Percentiles rank a stretch among this genome's conserved stretches.
Evolutionary conservation across 768 basidiomycete genomes (phyloP).

Genomic region (Naganishia onofrii): DNA sequence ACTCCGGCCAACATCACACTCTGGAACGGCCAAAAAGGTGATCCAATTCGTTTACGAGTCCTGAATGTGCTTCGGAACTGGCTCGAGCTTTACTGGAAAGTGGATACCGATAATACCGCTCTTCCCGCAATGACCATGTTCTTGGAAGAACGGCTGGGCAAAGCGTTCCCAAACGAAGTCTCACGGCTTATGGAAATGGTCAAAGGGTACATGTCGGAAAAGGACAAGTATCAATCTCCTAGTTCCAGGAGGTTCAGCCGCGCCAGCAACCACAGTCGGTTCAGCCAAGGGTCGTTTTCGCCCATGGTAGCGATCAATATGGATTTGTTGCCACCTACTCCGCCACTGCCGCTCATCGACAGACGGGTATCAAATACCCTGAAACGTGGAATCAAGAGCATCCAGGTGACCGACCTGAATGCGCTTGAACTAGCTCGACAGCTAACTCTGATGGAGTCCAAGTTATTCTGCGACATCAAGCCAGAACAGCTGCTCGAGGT

Average conservation of each 20-base stretch:
- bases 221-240: slow-evolving; percentile 26
- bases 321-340: slow-evolving; percentile 58
- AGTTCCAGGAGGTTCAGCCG: slow-evolving; percentile 15
- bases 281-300: slow-evolving; percentile 24
- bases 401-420: slow-evolving; percentile 86
- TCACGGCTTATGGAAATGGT: slow-evolving; percentile 50
- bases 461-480: slow-evolving; percentile 77
- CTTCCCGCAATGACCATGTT: slow-evolving; percentile 51
- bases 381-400: slow-evolving; percentile 56
- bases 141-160: slow-evolving; percentile 41
- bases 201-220: slow-evolving; percentile 27
- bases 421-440: slow-evolving; percentile 87
- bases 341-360: slow-evolving; percentile 82
- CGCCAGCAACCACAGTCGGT: slow-evolving; percentile 19
- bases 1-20: slow-evolving; percentile 59
- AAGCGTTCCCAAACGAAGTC: slow-evolving; percentile 49
- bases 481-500: slow-evolving; percentile 85
- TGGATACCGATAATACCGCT: slow-evolving; percentile 68
- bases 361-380: slow-evolving; percentile 70
- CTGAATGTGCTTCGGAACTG: slow-evolving; percentile 91
- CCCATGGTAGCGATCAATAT: slow-evolving; percentile 16
- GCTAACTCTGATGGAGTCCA: slow-evolving; percentile 87
- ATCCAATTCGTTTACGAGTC: slow-evolving; percentile 84
- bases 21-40: slow-evolving; percentile 84
- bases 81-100: slow-evolving; percentile 86